Evolutionary conservation across 75 land plant genomes (phyloP).

Genomic region (Gnetum montanum): DNA sequence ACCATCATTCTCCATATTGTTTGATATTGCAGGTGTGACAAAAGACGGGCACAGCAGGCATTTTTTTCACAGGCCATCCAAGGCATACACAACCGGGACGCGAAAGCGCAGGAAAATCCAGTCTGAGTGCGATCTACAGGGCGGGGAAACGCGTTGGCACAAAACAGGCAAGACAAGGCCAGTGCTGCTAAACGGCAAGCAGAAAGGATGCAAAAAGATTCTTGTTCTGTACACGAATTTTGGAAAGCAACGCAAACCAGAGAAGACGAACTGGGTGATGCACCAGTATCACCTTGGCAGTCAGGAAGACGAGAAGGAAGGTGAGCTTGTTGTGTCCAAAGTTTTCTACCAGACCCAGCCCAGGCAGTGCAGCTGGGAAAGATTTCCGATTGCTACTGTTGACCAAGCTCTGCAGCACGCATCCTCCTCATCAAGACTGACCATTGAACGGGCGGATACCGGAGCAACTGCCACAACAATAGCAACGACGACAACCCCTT

Average conservation of each 20-base stretch:
- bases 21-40: conserved; percentile 65
- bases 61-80: conserved; percentile 83
- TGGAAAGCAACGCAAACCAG: conserved; percentile 67
- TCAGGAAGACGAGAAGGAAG: conserved; percentile 85
- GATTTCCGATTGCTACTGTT: no score
- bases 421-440: background rate
- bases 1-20: background rate
- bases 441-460: background rate
- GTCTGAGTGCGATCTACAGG: conserved; percentile 38
- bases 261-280: conserved; percentile 96
- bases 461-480: background rate
- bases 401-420: background rate
- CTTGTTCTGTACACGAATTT: conserved; percentile 79
- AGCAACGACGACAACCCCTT: background rate
- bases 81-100: conserved; percentile 85
- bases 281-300: conserved; percentile 87
- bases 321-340: conserved; percentile 89
- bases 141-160: conserved; percentile 90
- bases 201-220: conserved; percentile 80
- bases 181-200: conserved; percentile 39
- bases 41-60: conserved; percentile 81
- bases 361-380: conserved; percentile 35
- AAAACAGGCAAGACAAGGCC: conserved; percentile 95
- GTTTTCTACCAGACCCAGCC: conserved; percentile 86
- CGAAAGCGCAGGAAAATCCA: conserved; percentile 80